Evolutionary conservation across 495 filamentous ascomycete genomes (phyloP), one percentile per base, ranked within the genome.

Genomic region (Monascus purpureus): DNA sequence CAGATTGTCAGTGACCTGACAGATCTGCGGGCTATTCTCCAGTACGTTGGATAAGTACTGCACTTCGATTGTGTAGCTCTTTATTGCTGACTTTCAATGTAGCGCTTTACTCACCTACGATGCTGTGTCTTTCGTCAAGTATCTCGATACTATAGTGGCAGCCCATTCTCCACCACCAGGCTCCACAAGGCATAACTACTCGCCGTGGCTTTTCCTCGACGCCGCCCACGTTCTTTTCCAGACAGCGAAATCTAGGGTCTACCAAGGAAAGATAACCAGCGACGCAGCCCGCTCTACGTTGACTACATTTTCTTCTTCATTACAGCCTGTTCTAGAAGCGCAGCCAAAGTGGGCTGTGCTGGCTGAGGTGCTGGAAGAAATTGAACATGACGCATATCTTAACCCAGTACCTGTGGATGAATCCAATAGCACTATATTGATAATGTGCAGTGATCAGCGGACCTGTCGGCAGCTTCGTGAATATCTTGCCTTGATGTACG

Each of bases 131-230:
- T 94, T 97, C 51, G 71, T 92, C 36, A 80, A 87, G 43, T 88
- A 93, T 50, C 68, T 97, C 8, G 90, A 97, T 48, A 93, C 85
- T 2, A 87, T 97, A 28, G 75, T 93, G 13, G 81, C 92, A 8
- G 82, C 86, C 6, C 82, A 93, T 50, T 75, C 80, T 35, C 88
- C 90, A 1, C 78, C 83, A 13, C 82, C 88, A 27, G 88, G 87
- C 0, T 81, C 83, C 4, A 93, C 78, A 13, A 75, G 75, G 35
- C 80, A 92, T 49, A 86, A 75, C 17, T 84, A 94, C 41, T 88
- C 88, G 2, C 90, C 90, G 1, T 97, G 90, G 90, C 68, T 96
- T 7, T 96, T 95, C 46, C 71, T 95, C 9, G 90, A 96, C 53
- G 86, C 88, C 14, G 90, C 90, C 3, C 81, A 95, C 53, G 85